Evolutionary conservation across 495 filamentous ascomycete species (phyloP).

Genomic region (Trichoderma gamsii): DNA sequence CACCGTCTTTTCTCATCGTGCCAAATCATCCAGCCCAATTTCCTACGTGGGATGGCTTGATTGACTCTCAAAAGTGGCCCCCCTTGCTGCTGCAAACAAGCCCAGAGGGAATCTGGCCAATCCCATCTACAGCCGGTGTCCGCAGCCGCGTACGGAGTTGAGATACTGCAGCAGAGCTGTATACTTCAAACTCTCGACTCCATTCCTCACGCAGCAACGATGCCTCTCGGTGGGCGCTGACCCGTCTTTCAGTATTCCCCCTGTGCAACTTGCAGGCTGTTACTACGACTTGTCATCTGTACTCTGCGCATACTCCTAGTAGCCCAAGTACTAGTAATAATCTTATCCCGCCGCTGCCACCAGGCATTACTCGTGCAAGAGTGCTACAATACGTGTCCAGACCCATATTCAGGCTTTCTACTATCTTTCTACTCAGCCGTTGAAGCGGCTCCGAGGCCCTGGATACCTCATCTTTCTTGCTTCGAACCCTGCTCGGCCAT

Average conservation of each 20-base stretch:
- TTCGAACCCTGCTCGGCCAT: neutral
- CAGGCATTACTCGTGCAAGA: too few relatives aligned
- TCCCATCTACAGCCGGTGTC: neutral
- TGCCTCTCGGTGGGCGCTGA: neutral
- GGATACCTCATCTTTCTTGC: too few relatives aligned
- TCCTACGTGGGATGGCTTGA: neutral
- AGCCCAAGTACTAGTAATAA: neutral
- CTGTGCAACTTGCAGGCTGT: neutral
- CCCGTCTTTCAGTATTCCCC: neutral
- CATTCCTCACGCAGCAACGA: neutral
- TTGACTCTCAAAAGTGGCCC: neutral
- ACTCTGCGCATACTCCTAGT: neutral
- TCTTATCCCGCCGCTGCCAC: too few relatives aligned
- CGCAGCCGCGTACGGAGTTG: neutral
- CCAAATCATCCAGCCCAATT: neutral
- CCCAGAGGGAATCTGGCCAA: neutral
- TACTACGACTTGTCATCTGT: neutral
- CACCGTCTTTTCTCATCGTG: neutral
- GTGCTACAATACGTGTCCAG: too few relatives aligned
- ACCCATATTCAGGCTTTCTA: too few relatives aligned
- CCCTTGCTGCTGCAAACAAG: neutral
- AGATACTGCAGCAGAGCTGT: neutral
- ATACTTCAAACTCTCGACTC: neutral
- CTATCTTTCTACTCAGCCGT: too few relatives aligned
- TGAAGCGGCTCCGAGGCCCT: too few relatives aligned